Conservation (phyloP, 805 yeast species). For the Zygotorulaspora florentina region DNA sequence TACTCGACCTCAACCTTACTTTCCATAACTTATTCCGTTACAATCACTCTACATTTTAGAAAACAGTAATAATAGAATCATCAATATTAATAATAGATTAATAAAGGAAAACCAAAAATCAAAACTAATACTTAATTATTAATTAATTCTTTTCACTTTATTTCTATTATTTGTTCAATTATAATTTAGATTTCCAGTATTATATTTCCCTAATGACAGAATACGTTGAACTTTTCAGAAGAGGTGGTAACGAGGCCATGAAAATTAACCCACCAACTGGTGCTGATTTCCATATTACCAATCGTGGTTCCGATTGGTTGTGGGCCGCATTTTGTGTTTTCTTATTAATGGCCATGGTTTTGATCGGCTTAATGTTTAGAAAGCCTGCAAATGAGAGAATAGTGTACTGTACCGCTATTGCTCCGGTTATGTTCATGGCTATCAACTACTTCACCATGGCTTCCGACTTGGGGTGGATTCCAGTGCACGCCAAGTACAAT, state of each 20-base stretch:
- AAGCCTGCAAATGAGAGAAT: constrained; percentile 36
- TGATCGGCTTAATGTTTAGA: constrained; percentile 26
- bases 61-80: not conserved
- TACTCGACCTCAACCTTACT: not conserved
- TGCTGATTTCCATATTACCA: constrained; percentile 51
- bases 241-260: constrained; percentile 41
- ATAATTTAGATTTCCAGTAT: not conserved
- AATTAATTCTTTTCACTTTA: not conserved
- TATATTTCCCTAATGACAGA: constrained; percentile 13
- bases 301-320: constrained; percentile 68
- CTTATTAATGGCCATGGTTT: constrained; percentile 34
- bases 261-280: constrained; percentile 42
- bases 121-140: constrained; percentile 1
- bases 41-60: too few relatives aligned
- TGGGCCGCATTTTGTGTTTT: constrained; percentile 58
- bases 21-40: not conserved
- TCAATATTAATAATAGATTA: not conserved
- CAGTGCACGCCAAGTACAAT: constrained; percentile 45
- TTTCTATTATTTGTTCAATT: not conserved
- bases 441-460: constrained; percentile 55
- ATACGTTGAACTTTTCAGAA: constrained; percentile 21
- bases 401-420: constrained; percentile 39
- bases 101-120: not conserved
- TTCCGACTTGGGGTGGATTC: constrained; percentile 55
- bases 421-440: constrained; percentile 43